Evolutionary conservation across 2,329 filamentous ascomycete species (phyloP).

Genomic region (Colletotrichum siamense): DNA sequence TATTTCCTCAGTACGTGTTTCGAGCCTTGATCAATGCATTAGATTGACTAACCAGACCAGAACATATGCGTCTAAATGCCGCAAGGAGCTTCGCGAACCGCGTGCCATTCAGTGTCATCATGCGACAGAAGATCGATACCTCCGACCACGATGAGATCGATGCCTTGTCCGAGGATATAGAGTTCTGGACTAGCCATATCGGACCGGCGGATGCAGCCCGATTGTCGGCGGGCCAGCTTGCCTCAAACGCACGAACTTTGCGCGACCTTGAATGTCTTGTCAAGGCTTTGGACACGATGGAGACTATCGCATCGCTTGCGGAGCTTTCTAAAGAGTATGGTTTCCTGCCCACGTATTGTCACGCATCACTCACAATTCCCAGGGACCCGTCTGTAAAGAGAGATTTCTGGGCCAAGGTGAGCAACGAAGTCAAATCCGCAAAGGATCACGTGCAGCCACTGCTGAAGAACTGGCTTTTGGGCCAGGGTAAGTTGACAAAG

Average conservation of each 20-base stretch:
- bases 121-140: conserved; percentile 44
- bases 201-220: conserved; percentile 39
- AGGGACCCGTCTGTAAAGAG: conserved; percentile 42
- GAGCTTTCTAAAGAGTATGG: conserved; percentile 59
- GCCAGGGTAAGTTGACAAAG: conserved; percentile 54
- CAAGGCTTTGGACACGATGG: conserved; percentile 69
- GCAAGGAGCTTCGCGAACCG: conserved; percentile 59
- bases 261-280: conserved; percentile 74
- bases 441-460: conserved; percentile 65
- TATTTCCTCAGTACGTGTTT: conserved; percentile 77
- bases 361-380: conserved; percentile 29
- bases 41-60: conserved; percentile 35
- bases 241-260: conserved; percentile 64
- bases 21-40: conserved; percentile 4
- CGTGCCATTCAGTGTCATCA: conserved; percentile 54
- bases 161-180: conserved; percentile 40
- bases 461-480: conserved; percentile 68
- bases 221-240: conserved; percentile 47
- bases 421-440: conserved; percentile 56
- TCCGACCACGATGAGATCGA: conserved; percentile 40
- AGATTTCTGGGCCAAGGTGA: conserved; percentile 61
- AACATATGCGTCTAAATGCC: conserved; percentile 56
- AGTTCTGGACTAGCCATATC: conserved; percentile 44
- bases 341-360: background rate
- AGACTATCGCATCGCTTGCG: conserved; percentile 66